These are phyloP conservation scores for Daedaleopsis sinensis DNA, from an alignment of 768 basidiomycete species.

Conservation along the genomic window DNA sequence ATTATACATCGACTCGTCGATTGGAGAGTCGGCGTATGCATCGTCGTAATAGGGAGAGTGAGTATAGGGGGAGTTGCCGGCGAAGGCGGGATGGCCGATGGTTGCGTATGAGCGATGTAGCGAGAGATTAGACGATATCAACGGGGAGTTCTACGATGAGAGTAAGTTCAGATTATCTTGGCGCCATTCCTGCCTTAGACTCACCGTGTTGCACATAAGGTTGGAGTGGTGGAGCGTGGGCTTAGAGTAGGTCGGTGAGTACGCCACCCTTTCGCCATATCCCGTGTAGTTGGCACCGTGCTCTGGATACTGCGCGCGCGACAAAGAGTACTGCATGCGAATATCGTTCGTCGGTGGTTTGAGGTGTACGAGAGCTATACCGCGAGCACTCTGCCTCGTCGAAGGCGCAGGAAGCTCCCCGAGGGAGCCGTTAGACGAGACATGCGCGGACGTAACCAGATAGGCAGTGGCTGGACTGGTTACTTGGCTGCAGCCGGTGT, in stretches of 20 bases:
- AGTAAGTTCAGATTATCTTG: not conserved
- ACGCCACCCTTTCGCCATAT: not conserved
- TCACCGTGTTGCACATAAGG: constrained; percentile 12
- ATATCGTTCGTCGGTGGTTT: not conserved
- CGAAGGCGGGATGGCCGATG: not conserved
- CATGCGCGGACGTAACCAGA: not conserved
- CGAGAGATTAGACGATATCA: not conserved
- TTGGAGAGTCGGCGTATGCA: constrained; percentile 13
- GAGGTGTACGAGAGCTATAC: not conserved
- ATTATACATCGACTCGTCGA: constrained; percentile 5
- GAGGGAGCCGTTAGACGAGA: not conserved
- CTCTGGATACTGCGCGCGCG: constrained; percentile 5
- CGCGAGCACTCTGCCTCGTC: not conserved
- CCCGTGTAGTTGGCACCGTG: not conserved
- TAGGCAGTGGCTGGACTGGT: not conserved
- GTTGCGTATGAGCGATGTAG: not conserved
- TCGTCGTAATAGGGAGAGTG: constrained; percentile 7
- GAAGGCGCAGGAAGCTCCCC: not conserved
- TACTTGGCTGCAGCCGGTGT: not conserved
- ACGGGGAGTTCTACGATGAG: not conserved
- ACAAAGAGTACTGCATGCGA: not conserved
- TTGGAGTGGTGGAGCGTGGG: not conserved
- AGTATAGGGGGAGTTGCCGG: constrained; percentile 1
- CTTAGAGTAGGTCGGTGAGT: not conserved
- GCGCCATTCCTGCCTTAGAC: not conserved